Percentiles rank a stretch among this genome's conserved stretches.
phyloP scores from a whole-genome alignment of 345 rosid genomes.

The Camelina hispida region DNA sequence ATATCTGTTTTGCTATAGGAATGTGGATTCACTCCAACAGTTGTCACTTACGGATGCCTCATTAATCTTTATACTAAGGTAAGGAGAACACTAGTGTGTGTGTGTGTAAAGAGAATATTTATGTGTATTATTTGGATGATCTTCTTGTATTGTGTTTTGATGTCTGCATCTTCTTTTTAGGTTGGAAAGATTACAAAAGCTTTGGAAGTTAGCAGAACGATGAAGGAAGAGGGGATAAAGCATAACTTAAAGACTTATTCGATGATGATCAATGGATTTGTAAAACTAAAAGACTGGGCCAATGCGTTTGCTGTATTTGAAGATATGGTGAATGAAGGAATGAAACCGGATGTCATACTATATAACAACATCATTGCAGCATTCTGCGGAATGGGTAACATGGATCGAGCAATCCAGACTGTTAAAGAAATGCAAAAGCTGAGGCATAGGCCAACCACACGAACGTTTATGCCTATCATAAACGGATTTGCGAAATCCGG shows the following conservation, averaged over 20 bases:
- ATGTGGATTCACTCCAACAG: slow-evolving; percentile 86
- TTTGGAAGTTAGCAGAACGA: slow-evolving; percentile 75
- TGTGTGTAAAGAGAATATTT: background rate
- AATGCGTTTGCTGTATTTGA: slow-evolving; percentile 91
- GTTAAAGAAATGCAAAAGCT: slow-evolving; percentile 90
- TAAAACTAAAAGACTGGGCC: slow-evolving; percentile 92
- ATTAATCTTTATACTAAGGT: slow-evolving; percentile 88
- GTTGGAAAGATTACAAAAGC: slow-evolving; percentile 87
- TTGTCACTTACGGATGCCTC: slow-evolving; percentile 92
- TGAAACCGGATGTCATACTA: slow-evolving; percentile 87
- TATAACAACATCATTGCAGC: slow-evolving; percentile 86
- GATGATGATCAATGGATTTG: slow-evolving; percentile 91
- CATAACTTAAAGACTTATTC: slow-evolving; percentile 96
- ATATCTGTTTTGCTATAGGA: slow-evolving; percentile 54
- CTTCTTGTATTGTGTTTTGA: slow-evolving; percentile 13
- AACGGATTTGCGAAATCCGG: slow-evolving; percentile 84
- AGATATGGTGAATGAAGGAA: slow-evolving; percentile 71
- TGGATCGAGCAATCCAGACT: slow-evolving; percentile 83
- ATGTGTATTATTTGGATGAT: background rate
- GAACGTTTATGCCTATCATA: slow-evolving; percentile 92
- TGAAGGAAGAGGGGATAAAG: slow-evolving; percentile 74
- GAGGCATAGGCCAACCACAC: slow-evolving; percentile 80
- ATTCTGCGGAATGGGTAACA: slow-evolving; percentile 98
- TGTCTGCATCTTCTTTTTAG: slow-evolving; percentile 48
- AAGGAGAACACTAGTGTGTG: slow-evolving; percentile 11